Evolutionary conservation across 306 rosid genomes (phyloP), one percentile per base, ranked within the genome.

Genomic region (Macrotyloma uniflorum): DNA sequence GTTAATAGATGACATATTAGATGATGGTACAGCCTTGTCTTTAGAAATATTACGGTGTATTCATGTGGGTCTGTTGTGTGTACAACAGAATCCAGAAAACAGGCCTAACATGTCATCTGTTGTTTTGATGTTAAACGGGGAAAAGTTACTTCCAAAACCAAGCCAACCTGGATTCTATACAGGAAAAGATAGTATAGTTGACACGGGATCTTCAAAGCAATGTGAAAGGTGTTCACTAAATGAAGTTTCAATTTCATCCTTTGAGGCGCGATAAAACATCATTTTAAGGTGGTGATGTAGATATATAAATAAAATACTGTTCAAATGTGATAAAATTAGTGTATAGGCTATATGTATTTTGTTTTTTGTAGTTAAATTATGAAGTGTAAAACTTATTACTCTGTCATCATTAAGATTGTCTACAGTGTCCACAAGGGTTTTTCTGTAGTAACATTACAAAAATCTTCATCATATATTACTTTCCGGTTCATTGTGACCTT

Each of bases 171-270:
- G 38, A 4, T 58, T 58, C 65, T 58, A 58, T 8, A 28, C 9
- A 58, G 65, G 19, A 13, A 58, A 14, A 1, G 35, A 23, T 57
- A 57, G 2, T 22, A 4, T 1, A 10, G n/a, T 16, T 26, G 42
- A 6, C 5, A 16, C 6, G 2, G 67, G 8, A 28, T 28, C 67
- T 57, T 57, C 36, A 57, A 26, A 57, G 15, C 62, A 20, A 10
- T n/a, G 2, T 28, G 51, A 16, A 75, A 28, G n/a, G 19, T 43
- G 47, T 63, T 75, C 80, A 8, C 1, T 47, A 20, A 49, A 76
- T 15, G 64, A 63, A 76, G 73, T 18, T 49, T 49, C 80, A 22
- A 15, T 62, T 2, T 64, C 80, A 33, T 20, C 38, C 30, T 35
- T 76, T 46, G 19, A 30, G 6, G 67, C 23, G 0, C 43, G 67